Evolutionary conservation across 2,329 filamentous ascomycete genomes (phyloP), one percentile per base, ranked within the genome.

Genomic region (Aureobasidium melanogenum): DNA sequence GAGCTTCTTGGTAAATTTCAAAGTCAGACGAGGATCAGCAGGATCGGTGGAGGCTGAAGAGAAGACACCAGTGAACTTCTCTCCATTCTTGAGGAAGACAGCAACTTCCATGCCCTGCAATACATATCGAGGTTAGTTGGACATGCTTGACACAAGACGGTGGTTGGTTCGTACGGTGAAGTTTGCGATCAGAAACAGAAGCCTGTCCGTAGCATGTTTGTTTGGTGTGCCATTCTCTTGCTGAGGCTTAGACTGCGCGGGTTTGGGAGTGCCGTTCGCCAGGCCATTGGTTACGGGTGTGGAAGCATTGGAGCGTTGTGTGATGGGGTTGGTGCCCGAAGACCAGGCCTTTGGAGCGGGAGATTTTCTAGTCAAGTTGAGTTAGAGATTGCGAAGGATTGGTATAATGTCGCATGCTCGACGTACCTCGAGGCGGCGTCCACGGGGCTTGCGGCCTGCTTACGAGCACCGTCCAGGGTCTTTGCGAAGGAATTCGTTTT

Each of bases 1-100:
- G 61, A 77, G 70, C 65, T 79, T 80, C 69, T 82, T 83, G 34
- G 84, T 82, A 85, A 88, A 88, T 72, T 87, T 88, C 67, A 87
- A 76, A 30, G 80, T 74, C 67, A 87, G 82, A 19, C 79, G 78
- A 51, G 80, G 75, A 64, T 83, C 80, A 64, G 71, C 75, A 5
- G 65, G 70, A 59, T 83, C 80, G 28, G 82, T 71, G 9, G 76
- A 77, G 14, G 79, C 80, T 47, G 80, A 81, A 43, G 82, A 84
- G 67, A 86, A 82, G 38, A 87, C 80, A 61, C 84, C 85, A 9
- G 77, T 79, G 69, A 81, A 86, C 60, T 79, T 80, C 51, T 86
- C 84, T 67, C 84, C 84, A 67, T 76, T 82, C 67, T 82, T 84
- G 17, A 83, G 77, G 10, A 81, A 84, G 63, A 87, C 73, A 15